These are phyloP conservation scores for Colletotrichum shisoi DNA, from an alignment of 2,329 filamentous ascomycete genomes.

Conservation along the genomic window DNA sequence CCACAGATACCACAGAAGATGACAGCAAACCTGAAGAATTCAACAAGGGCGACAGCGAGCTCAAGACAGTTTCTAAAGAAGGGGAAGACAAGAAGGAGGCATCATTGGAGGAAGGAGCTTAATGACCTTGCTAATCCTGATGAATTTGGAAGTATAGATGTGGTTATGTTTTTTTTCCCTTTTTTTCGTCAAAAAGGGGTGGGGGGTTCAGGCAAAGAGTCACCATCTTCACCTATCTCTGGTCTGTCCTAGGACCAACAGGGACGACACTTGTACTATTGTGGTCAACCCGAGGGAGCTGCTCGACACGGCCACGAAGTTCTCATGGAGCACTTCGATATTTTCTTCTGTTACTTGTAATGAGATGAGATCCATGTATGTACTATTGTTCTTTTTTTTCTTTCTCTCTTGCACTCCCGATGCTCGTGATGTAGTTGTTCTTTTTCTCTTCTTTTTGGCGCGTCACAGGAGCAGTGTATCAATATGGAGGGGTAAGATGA, in stretches of 20 bases:
- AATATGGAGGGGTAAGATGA: constrained; percentile 11
- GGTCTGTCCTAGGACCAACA: background rate
- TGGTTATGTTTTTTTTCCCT: background rate
- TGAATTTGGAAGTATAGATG: constrained; percentile 1
- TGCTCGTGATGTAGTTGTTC: constrained; percentile 2
- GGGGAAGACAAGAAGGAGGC: constrained; percentile 24
- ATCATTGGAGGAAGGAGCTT: constrained; percentile 7
- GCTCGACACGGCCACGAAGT: background rate
- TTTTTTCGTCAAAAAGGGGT: background rate
- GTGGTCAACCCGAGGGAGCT: background rate
- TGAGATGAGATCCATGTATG: constrained; percentile 34
- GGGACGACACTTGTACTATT: background rate
- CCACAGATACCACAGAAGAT: constrained; percentile 40
- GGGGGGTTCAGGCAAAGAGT: background rate
- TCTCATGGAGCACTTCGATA: background rate
- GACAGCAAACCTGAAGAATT: constrained; percentile 39
- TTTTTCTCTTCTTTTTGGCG: background rate
- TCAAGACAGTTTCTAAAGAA: constrained; percentile 15
- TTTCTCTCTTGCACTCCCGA: background rate
- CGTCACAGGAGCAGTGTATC: constrained; percentile 28
- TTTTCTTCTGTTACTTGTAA: constrained; percentile 9
- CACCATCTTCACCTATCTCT: background rate
- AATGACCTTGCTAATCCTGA: constrained; percentile 12
- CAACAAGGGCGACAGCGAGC: constrained; percentile 41
- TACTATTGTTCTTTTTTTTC: constrained; percentile 26